These are phyloP conservation scores for Epichloe amarillans DNA, from an alignment of 2,329 filamentous ascomycete species.

Conservation along the genomic window DNA sequence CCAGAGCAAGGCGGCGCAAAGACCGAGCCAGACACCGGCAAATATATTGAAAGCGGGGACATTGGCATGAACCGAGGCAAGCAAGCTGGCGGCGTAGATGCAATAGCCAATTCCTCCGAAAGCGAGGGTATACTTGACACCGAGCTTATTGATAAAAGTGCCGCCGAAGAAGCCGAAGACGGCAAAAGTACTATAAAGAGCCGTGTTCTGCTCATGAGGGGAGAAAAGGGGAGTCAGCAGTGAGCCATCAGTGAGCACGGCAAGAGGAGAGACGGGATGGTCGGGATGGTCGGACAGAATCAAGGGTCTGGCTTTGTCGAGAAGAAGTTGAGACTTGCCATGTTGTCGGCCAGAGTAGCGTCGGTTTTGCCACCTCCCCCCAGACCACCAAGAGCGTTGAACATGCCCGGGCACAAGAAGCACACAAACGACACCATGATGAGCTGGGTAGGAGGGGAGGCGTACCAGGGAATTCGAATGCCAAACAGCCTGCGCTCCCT, in stretches of 20 bases:
- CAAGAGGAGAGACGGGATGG: not conserved
- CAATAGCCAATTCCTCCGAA: constrained; percentile 66
- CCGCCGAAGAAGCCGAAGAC: constrained; percentile 56
- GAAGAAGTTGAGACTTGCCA: constrained; percentile 10
- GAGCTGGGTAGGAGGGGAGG: constrained; percentile 62
- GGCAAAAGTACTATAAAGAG: constrained; percentile 57
- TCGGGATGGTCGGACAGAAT: not conserved
- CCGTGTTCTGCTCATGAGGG: constrained; percentile 34
- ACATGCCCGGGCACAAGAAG: constrained; percentile 59
- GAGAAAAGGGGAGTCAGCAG: not conserved
- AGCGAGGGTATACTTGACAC: constrained; percentile 51
- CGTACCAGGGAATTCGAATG: constrained; percentile 48
- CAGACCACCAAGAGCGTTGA: constrained; percentile 52
- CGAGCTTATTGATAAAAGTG: constrained; percentile 63
- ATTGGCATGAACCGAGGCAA: constrained; percentile 54
- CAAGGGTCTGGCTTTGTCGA: no score
- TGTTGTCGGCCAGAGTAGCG: constrained; percentile 27
- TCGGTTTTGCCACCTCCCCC: constrained; percentile 40
- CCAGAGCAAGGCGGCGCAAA: constrained; percentile 72
- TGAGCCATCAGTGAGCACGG: not conserved
- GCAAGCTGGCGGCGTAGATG: constrained; percentile 56
- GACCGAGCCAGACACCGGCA: constrained; percentile 60
- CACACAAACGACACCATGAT: constrained; percentile 45
- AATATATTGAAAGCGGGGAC: constrained; percentile 38
- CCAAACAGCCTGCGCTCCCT: constrained; percentile 29